These are phyloP conservation scores for Cyberlindnera veronae DNA, from an alignment of 805 yeast species.

Conservation along the genomic window DNA sequence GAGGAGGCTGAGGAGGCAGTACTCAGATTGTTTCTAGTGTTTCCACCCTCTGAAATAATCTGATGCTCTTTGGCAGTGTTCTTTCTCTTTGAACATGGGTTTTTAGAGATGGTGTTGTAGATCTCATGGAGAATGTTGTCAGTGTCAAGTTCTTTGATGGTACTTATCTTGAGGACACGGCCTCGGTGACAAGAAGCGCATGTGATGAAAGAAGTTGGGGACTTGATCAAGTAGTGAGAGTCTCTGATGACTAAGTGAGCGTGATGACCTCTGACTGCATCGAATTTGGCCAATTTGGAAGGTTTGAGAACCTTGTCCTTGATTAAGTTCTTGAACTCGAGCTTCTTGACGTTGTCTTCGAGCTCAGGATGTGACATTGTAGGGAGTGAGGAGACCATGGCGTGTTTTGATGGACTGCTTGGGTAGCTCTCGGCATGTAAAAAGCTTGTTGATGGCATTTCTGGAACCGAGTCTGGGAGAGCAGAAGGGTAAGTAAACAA, in stretches of 20 bases:
- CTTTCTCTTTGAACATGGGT: conserved; percentile 26
- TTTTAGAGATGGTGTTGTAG: conserved; percentile 21
- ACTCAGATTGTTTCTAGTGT: background rate
- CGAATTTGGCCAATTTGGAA: conserved; percentile 20
- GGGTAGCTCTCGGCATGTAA: too few species aligned
- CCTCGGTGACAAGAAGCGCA: conserved; percentile 29
- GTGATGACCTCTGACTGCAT: conserved; percentile 21
- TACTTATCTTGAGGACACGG: conserved; percentile 23
- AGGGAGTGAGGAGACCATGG: too few species aligned
- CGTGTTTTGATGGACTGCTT: too few species aligned
- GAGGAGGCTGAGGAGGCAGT: background rate
- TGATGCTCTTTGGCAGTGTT: conserved; percentile 21
- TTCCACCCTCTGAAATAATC: conserved; percentile 1
- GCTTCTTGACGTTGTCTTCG: conserved; percentile 20
- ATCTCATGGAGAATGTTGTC: conserved; percentile 23
- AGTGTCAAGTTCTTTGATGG: conserved; percentile 22
- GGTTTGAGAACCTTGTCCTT: conserved; percentile 28
- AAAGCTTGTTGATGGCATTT: too few species aligned
- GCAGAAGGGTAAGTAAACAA: too few species aligned
- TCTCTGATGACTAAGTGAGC: conserved; percentile 29
- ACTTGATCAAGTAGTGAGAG: conserved; percentile 25
- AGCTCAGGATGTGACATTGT: conserved; percentile 1
- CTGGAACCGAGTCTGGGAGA: too few species aligned
- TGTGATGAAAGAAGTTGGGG: conserved; percentile 27
- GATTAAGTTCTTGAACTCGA: conserved; percentile 25